phyloP scores from a whole-genome alignment of 768 basidiomycete species.

The Coprinellus aureogranulatus region DNA sequence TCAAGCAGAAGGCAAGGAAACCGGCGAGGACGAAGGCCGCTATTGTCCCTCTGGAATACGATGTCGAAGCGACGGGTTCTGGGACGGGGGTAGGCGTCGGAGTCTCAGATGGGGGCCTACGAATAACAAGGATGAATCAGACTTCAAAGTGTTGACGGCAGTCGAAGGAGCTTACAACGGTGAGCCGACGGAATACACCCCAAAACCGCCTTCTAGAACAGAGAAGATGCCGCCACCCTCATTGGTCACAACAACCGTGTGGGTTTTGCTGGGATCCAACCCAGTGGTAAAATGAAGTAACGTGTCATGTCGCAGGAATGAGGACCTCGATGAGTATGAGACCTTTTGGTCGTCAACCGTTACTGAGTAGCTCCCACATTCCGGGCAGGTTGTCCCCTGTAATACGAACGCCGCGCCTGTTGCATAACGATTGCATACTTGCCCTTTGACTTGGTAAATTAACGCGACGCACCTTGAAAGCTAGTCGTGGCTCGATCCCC shows the following conservation, averaged over 20 bases:
- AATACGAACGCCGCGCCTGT: conserved; percentile 63
- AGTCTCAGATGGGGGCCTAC: not conserved
- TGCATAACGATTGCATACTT: not conserved
- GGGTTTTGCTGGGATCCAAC: conserved; percentile 47
- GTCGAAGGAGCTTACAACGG: conserved; percentile 22
- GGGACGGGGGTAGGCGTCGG: conserved; percentile 13
- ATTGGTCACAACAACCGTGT: conserved; percentile 58
- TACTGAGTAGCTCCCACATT: conserved; percentile 59
- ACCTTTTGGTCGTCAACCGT: conserved; percentile 39
- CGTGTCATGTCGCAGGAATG: conserved; percentile 48
- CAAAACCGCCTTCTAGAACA: conserved; percentile 49
- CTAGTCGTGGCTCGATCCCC: conserved; percentile 43
- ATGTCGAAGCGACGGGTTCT: conserved; percentile 15
- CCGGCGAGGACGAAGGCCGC: conserved; percentile 63
- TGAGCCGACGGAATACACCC: conserved; percentile 35
- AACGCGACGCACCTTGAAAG: conserved; percentile 42
- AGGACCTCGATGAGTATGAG: conserved; percentile 50
- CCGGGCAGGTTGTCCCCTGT: conserved; percentile 56
- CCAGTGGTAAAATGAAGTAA: conserved; percentile 65
- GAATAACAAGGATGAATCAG: conserved; percentile 1
- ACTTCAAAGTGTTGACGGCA: conserved; percentile 13
- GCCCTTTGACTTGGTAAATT: not conserved
- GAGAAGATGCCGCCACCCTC: conserved; percentile 50
- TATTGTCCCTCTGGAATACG: conserved; percentile 53
- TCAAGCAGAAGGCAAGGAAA: conserved; percentile 48